phyloP scores from a whole-genome alignment of 805 yeast species.

The Kodamaea sagamina region DNA sequence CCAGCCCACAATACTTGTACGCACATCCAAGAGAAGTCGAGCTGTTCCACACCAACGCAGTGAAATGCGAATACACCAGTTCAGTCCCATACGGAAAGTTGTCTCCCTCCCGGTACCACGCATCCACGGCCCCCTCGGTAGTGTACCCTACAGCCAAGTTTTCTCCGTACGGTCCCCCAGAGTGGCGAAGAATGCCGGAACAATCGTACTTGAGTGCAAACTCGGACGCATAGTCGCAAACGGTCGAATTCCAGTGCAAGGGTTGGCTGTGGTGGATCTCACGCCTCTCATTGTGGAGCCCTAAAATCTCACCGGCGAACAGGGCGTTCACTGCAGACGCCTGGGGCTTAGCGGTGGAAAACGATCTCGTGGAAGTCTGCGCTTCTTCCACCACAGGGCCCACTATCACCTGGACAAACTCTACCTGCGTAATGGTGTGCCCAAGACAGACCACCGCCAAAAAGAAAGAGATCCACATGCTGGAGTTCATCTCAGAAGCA shows the following conservation, averaged over 20 bases:
- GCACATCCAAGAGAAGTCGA: slow-evolving; percentile 39
- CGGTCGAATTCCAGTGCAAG: slow-evolving; percentile 34
- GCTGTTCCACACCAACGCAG: slow-evolving; percentile 41
- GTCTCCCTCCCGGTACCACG: slow-evolving; percentile 43
- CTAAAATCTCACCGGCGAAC: slow-evolving; percentile 20
- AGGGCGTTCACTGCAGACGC: neutral
- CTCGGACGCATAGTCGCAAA: slow-evolving; percentile 32
- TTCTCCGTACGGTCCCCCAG: slow-evolving; percentile 41
- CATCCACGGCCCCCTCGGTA: slow-evolving; percentile 35
- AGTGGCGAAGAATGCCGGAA: slow-evolving; percentile 36
- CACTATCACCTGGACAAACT: slow-evolving; percentile 4
- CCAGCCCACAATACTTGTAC: slow-evolving; percentile 29
- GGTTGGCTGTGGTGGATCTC: slow-evolving; percentile 30
- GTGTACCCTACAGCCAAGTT: slow-evolving; percentile 42
- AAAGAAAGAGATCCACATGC: too few species aligned
- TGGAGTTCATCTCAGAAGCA: too few species aligned
- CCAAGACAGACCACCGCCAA: too few species aligned
- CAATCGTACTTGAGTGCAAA: slow-evolving; percentile 38
- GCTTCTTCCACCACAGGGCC: neutral
- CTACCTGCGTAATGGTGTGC: slow-evolving; percentile 6
- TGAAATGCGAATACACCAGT: slow-evolving; percentile 37
- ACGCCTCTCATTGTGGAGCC: slow-evolving; percentile 33
- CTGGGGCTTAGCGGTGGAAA: neutral
- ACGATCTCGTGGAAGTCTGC: neutral
- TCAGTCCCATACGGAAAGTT: slow-evolving; percentile 31